Evolutionary conservation across 23 red algal species (phyloP), one percentile per base, ranked within the genome.

Genomic region (Gracilaria caudata): DNA sequence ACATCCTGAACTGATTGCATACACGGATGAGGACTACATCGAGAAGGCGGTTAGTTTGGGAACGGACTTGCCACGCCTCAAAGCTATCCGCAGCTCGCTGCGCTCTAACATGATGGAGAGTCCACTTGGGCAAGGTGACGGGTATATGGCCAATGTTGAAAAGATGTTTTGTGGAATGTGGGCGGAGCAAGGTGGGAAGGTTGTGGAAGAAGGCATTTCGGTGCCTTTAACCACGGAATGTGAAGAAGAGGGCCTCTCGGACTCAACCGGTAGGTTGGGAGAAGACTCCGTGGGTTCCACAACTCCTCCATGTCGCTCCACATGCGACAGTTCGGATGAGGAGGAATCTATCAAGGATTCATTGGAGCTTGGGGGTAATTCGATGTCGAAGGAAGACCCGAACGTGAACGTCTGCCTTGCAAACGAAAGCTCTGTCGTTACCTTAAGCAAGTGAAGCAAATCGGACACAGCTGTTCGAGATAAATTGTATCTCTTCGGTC

Each of bases 91-190:
- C 25, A 38, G 54, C 30, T 46, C 19, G 14, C 71, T 95, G 14
- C 45, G 93, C 33, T 82, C 49, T 3, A 80, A 92, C 28, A 95
- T 95, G 93, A 83, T 95, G 70, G 60, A 78, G 17, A 87, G 81
- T 76, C 43, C 93, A 74, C 82, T 95, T 0, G 79, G 93, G 28
- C 46, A 87, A 13, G 76, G 63, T 43, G 63, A 53, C 21, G 28
- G 78, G 7, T 95, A 87, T 66, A 73, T 92, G 26, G 41, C 44
- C 19, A 81, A 90, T 13, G 72, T 95, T 12, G 83, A 95, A 34
- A 59, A 79, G 28, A 87, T 87, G 79, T 90, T 87, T 54, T 90
- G 66, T 53, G 79, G 68, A 63, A 95, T 95, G 85, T 95, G 93
- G 93, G 39, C 29, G 21, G 83, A 72, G 26, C 68, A 88, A 81